Evolutionary conservation across 116 monocot species (phyloP).

Genomic region (Zostera marina): DNA sequence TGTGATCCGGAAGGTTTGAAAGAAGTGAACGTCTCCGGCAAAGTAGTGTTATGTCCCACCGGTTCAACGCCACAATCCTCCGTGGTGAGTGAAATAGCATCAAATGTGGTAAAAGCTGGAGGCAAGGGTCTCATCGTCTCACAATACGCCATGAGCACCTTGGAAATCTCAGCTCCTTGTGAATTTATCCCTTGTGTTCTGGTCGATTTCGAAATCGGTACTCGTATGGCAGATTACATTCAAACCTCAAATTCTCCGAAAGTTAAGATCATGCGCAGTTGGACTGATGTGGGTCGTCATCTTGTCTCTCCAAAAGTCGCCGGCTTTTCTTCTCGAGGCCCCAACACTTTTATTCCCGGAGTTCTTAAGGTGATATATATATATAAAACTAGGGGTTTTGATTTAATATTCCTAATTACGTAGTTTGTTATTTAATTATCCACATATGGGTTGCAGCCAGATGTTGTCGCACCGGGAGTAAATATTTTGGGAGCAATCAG

Average conservation of each 20-base stretch:
- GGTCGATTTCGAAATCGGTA: slow-evolving; percentile 14
- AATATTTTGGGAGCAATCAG: slow-evolving; percentile 26
- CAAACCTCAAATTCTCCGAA: neutral
- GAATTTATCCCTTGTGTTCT: slow-evolving; percentile 4
- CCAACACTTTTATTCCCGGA: slow-evolving; percentile 10
- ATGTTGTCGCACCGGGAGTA: slow-evolving; percentile 43
- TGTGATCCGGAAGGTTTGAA: slow-evolving; percentile 7
- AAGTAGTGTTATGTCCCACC: slow-evolving; percentile 21
- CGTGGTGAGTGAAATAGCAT: neutral
- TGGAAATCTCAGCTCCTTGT: neutral
- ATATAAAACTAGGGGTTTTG: neutral
- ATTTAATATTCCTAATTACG: neutral
- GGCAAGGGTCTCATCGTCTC: slow-evolving; percentile 20
- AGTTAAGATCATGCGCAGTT: slow-evolving; percentile 15
- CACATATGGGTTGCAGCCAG: slow-evolving; percentile 20
- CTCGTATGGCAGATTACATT: slow-evolving; percentile 10
- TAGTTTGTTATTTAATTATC: neutral
- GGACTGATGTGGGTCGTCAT: slow-evolving; percentile 13
- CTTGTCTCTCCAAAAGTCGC: slow-evolving; percentile 26
- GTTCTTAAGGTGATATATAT: slow-evolving; percentile 22
- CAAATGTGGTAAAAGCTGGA: slow-evolving; percentile 2
- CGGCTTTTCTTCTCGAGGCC: slow-evolving; percentile 45
- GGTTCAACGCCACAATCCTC: slow-evolving; percentile 1
- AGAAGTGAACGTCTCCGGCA: slow-evolving; percentile 4
- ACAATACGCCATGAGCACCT: slow-evolving; percentile 8